Evolutionary conservation across 192 early-diverging fungal species (phyloP).

Genomic region (Pilobolus umbonatus): DNA sequence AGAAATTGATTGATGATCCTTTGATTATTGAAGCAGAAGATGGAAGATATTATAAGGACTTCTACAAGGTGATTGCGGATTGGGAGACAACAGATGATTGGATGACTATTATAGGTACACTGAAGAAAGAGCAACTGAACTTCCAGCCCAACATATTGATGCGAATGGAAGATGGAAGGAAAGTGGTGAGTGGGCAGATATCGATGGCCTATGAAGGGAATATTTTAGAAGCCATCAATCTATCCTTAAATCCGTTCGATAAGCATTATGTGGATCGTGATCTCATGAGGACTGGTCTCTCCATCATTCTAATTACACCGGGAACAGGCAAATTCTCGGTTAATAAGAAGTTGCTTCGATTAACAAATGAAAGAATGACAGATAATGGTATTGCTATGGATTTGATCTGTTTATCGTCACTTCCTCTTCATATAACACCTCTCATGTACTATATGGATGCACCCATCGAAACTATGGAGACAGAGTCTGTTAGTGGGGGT

Average conservation of each 20-base stretch:
- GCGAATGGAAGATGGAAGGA: slow-evolving; percentile 39
- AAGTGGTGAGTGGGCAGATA: slow-evolving; percentile 67
- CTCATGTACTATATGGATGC: slow-evolving; percentile 68
- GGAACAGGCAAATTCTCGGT: slow-evolving; percentile 89
- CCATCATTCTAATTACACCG: slow-evolving; percentile 85
- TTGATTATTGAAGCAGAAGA: slow-evolving; percentile 41
- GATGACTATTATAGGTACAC: slow-evolving; percentile 52
- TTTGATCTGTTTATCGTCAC: slow-evolving; percentile 83
- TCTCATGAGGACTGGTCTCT: slow-evolving; percentile 82
- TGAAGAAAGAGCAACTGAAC: slow-evolving; percentile 73
- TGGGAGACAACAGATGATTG: slow-evolving; percentile 83
- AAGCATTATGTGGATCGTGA: slow-evolving; percentile 95
- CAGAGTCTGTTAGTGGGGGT: slow-evolving; percentile 3
- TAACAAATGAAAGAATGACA: slow-evolving; percentile 94
- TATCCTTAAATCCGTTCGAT: slow-evolving; percentile 93
- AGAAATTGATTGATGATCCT: slow-evolving; percentile 39
- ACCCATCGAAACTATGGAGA: slow-evolving; percentile 1
- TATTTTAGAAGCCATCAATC: slow-evolving; percentile 92
- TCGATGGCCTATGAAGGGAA: slow-evolving; percentile 89
- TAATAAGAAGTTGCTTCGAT: slow-evolving; percentile 73
- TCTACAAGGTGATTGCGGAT: slow-evolving; percentile 92
- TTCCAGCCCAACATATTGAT: slow-evolving; percentile 68
- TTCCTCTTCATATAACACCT: slow-evolving; percentile 85
- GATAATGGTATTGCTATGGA: slow-evolving; percentile 89
- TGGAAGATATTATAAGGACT: slow-evolving; percentile 79